Conservation (phyloP, 129 eudicot species). For the Dittrichia graveolens region DNA sequence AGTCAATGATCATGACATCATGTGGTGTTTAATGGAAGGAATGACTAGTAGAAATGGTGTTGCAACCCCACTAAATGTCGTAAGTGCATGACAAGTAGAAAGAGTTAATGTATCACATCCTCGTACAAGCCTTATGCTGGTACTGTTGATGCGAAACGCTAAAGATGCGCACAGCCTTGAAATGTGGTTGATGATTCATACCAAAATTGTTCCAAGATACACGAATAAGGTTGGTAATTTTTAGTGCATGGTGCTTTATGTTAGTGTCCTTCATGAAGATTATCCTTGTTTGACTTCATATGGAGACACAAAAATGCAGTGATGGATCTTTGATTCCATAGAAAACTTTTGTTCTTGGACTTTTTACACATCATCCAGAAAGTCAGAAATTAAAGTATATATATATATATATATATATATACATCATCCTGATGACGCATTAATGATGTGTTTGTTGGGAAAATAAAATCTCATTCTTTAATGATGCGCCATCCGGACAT, state of each 20-base stretch:
- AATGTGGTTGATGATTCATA: background rate
- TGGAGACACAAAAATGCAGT: too few relatives aligned
- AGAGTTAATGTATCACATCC: background rate
- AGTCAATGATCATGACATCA: background rate
- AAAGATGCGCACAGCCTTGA: background rate
- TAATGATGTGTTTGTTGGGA: too few relatives aligned
- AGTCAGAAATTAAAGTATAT: too few relatives aligned
- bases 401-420: too few relatives aligned
- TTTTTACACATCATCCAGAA: too few relatives aligned
- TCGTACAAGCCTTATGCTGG: background rate
- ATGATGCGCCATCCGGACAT: too few relatives aligned
- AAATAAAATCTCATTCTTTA: too few relatives aligned
- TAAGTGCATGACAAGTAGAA: background rate
- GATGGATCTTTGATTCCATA: too few relatives aligned
- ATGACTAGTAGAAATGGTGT: background rate
- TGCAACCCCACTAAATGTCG: conserved; percentile 2
- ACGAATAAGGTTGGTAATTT: background rate
- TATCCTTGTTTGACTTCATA: too few relatives aligned
- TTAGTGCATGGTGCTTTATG: background rate
- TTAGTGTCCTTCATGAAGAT: too few relatives aligned
- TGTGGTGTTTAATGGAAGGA: background rate
- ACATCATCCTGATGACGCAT: too few relatives aligned
- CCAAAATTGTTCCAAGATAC: background rate
- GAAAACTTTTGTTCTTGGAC: too few relatives aligned
- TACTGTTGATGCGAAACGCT: background rate